These are phyloP conservation scores for Viridothelium virens DNA, from an alignment of 495 filamentous ascomycete species.

Conservation along the genomic window DNA sequence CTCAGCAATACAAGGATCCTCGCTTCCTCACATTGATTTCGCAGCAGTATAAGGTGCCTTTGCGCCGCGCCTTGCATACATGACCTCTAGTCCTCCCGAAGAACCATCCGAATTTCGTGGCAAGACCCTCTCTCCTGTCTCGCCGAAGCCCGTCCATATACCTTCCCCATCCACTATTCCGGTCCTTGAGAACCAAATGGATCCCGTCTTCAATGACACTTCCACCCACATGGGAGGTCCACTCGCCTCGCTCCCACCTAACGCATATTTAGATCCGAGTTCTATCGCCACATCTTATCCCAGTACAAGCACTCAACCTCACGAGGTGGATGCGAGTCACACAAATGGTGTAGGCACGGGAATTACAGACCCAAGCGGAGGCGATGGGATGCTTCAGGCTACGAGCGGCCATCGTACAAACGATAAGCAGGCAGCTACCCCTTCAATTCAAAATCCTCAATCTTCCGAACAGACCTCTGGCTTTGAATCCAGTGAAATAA, in stretches of 20 bases:
- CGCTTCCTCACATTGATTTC: background rate
- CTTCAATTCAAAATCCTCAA: conserved; percentile 8
- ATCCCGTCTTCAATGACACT: conserved; percentile 63
- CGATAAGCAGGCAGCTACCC: conserved; percentile 8
- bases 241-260: conserved; percentile 12
- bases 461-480: conserved; percentile 9
- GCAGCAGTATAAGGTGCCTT: conserved; percentile 4
- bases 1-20: background rate
- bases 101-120: conserved; percentile 59
- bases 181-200: conserved; percentile 64
- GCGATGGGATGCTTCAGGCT: background rate
- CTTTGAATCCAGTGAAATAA: conserved; percentile 2
- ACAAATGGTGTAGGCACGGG: background rate
- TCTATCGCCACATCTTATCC: conserved; percentile 7
- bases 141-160: conserved; percentile 61
- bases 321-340: background rate
- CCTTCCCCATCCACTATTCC: conserved; percentile 64
- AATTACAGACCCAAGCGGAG: background rate
- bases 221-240: conserved; percentile 42
- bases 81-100: conserved; percentile 56
- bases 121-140: conserved; percentile 63
- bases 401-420: background rate
- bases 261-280: background rate
- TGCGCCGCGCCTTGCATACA: conserved; percentile 34
- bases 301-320: background rate